Evolutionary conservation across 2,329 filamentous ascomycete species (phyloP).

Genomic region (Lachnellula hyalina): DNA sequence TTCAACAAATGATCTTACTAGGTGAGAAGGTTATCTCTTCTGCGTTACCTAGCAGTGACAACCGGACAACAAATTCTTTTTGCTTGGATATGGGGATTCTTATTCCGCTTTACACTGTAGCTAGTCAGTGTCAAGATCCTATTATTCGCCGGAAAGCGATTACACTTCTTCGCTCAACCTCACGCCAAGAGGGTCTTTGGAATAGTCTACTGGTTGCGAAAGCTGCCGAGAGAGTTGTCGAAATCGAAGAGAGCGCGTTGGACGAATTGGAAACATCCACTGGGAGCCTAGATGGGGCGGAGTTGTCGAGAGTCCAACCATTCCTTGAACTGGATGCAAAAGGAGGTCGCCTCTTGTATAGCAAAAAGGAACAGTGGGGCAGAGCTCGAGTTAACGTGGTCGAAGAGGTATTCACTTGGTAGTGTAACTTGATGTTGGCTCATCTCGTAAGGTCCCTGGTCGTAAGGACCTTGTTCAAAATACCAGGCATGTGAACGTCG

Average conservation of each 20-base stretch:
- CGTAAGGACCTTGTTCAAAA: not conserved
- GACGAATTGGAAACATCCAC: not conserved
- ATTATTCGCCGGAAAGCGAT: conserved; percentile 54
- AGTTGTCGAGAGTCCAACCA: conserved; percentile 1
- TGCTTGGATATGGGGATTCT: conserved; percentile 59
- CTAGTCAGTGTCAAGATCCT: conserved; percentile 56
- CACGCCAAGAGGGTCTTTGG: conserved; percentile 62
- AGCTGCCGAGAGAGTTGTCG: conserved; percentile 15
- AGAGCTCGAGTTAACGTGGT: not conserved
- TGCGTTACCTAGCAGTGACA: not conserved
- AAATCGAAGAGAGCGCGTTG: conserved; percentile 16
- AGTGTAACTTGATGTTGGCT: not conserved
- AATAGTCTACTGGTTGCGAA: conserved; percentile 34
- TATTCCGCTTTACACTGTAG: conserved; percentile 57
- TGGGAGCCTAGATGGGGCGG: not conserved
- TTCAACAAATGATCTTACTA: conserved; percentile 7
- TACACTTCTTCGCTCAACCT: conserved; percentile 50
- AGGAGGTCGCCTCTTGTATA: conserved; percentile 11
- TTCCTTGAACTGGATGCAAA: conserved; percentile 11
- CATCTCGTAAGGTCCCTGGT: not conserved
- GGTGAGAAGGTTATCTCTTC: conserved; percentile 7
- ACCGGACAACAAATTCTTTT: conserved; percentile 35
- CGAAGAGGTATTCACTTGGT: conserved; percentile 14
- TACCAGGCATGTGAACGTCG: not conserved
- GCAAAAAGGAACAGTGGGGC: not conserved